phyloP scores from a whole-genome alignment of 805 yeast genomes.

The Brettanomyces bruxellensis region DNA sequence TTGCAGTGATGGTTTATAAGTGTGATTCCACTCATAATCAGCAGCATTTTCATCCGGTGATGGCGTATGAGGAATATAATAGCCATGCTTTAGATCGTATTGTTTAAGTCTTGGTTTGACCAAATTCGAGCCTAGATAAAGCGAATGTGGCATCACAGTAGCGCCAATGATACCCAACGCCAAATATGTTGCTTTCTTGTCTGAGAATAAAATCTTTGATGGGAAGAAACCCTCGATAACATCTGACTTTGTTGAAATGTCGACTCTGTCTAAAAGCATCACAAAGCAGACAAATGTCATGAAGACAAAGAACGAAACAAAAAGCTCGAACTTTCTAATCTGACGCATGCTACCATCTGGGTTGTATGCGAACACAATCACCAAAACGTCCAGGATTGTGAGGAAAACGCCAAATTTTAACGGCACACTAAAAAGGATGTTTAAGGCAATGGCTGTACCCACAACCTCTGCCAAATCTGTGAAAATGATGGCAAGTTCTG shows the following conservation, averaged over 20 bases:
- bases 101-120: slow-evolving; percentile 80
- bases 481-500: slow-evolving; percentile 84
- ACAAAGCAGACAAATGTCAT: slow-evolving; percentile 73
- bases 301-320: slow-evolving; percentile 62
- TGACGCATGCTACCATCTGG: slow-evolving; percentile 69
- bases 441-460: slow-evolving; percentile 82
- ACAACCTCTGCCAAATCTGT: slow-evolving; percentile 93
- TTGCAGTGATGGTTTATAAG: slow-evolving; percentile 60
- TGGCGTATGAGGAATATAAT: slow-evolving; percentile 6
- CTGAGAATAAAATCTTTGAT: slow-evolving; percentile 38
- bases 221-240: slow-evolving; percentile 69
- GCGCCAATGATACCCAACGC: slow-evolving; percentile 86
- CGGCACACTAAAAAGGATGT: slow-evolving; percentile 69
- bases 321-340: slow-evolving; percentile 67
- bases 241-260: slow-evolving; percentile 40
- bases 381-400: slow-evolving; percentile 74
- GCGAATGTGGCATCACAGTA: slow-evolving; percentile 90
- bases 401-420: slow-evolving; percentile 64
- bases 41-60: slow-evolving; percentile 10
- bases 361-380: slow-evolving; percentile 69
- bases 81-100: slow-evolving; percentile 42
- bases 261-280: slow-evolving; percentile 53
- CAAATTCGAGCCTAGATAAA: slow-evolving; percentile 77
- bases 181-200: slow-evolving; percentile 60
- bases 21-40: slow-evolving; percentile 24